These are phyloP conservation scores for Venturia carpophila DNA, from an alignment of 2,329 filamentous ascomycete genomes.

Conservation along the genomic window DNA sequence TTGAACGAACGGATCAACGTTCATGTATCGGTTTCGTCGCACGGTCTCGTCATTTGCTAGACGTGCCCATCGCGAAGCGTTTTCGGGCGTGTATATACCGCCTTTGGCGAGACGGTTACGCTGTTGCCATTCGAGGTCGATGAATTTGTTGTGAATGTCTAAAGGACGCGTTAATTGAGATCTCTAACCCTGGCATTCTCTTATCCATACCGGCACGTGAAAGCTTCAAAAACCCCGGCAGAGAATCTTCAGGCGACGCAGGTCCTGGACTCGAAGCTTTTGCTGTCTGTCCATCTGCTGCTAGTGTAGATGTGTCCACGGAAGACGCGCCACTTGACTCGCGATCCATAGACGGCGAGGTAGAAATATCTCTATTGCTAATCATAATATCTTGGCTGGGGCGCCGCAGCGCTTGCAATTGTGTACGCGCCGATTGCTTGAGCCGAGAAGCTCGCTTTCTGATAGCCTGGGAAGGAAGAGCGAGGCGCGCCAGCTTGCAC, in stretches of 20 bases:
- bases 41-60: constrained; percentile 49
- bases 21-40: constrained; percentile 72
- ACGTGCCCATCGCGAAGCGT: constrained; percentile 50
- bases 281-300: neutral
- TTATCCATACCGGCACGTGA: constrained; percentile 1
- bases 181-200: neutral
- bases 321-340: neutral
- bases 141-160: constrained; percentile 55
- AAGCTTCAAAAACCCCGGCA: constrained; percentile 14
- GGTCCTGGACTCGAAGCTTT: neutral
- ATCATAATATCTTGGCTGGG: neutral
- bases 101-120: constrained; percentile 39
- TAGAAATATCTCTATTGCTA: neutral
- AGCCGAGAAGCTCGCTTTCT: neutral
- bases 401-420: constrained; percentile 1
- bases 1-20: constrained; percentile 83
- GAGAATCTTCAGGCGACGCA: neutral
- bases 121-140: constrained; percentile 54
- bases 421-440: constrained; percentile 6
- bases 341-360: neutral
- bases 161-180: constrained; percentile 19
- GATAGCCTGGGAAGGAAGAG: neutral
- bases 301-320: neutral
- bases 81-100: constrained; percentile 33
- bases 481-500: neutral